Percentiles rank a stretch among this genome's conserved stretches.
Conservation (phyloP, 1,284 basidiomycete species). For the Apiotrichum siamense region DNA sequence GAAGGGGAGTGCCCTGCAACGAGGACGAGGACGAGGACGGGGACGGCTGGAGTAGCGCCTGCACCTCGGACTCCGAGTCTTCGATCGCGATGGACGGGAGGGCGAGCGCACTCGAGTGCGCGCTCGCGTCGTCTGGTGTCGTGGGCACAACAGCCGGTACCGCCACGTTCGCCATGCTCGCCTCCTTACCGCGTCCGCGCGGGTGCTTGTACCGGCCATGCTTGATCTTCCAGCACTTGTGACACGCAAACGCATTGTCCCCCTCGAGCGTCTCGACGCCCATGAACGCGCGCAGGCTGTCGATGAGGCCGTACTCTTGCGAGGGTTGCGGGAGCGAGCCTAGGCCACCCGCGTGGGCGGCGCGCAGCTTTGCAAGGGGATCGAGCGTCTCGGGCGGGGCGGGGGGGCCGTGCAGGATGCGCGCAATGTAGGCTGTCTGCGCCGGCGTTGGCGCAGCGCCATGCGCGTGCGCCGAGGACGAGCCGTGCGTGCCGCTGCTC, state of each 20-base stretch:
- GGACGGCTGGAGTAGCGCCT: too few species aligned
- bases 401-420: constrained; percentile 40
- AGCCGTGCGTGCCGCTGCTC: too few species aligned
- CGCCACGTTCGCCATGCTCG: not conserved
- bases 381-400: constrained; percentile 20
- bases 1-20: too few species aligned
- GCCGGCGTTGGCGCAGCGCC: constrained; percentile 38
- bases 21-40: too few species aligned
- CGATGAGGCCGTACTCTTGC: constrained; percentile 46
- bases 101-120: constrained; percentile 5
- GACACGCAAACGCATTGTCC: constrained; percentile 88
- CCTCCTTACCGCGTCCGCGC: too few species aligned
- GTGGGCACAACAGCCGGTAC: constrained; percentile 19
- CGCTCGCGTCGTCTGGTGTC: constrained; percentile 5
- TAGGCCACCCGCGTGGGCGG: constrained; percentile 28
- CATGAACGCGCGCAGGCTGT: constrained; percentile 75
- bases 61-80: not conserved
- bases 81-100: constrained; percentile 8
- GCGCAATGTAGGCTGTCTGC: constrained; percentile 47
- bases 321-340: not conserved
- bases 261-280: constrained; percentile 84
- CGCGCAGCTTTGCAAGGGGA: constrained; percentile 37
- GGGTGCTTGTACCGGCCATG: constrained; percentile 29
- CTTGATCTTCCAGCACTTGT: constrained; percentile 76
- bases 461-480: constrained; percentile 8